phyloP scores from a whole-genome alignment of 345 rosid species.

The Pistacia atlantica region DNA sequence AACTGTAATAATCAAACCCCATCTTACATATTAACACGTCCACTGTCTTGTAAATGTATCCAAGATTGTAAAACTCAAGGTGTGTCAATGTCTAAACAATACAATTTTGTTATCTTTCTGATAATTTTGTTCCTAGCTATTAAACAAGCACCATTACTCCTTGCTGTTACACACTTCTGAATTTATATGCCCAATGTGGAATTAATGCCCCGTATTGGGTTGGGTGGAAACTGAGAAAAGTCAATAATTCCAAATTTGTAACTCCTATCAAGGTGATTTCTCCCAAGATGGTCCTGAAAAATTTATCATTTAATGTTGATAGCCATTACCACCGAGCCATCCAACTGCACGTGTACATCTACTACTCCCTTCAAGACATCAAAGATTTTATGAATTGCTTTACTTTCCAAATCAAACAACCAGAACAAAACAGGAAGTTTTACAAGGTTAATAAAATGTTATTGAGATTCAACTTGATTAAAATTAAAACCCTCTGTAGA shows the following conservation, averaged over 20 bases:
- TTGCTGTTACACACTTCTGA: neutral
- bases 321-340: neutral
- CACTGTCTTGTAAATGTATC: neutral
- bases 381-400: neutral
- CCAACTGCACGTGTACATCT: neutral
- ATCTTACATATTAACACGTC: too few species aligned
- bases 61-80: neutral
- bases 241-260: neutral
- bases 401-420: neutral
- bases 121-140: neutral
- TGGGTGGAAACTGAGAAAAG: neutral
- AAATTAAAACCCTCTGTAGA: conserved; percentile 51
- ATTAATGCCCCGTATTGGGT: conserved; percentile 34
- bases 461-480: neutral
- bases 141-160: neutral
- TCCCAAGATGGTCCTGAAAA: conserved; percentile 5
- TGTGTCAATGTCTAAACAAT: too few species aligned
- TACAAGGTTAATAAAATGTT: neutral
- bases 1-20: too few species aligned
- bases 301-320: conserved; percentile 18
- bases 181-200: conserved; percentile 29
- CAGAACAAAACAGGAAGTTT: conserved; percentile 10
- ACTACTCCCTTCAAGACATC: neutral
- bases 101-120: too few species aligned
- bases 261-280: neutral